These are phyloP conservation scores for Carex sylvatica DNA, from an alignment of 202 grass and related monocot species.

Conservation along the genomic window DNA sequence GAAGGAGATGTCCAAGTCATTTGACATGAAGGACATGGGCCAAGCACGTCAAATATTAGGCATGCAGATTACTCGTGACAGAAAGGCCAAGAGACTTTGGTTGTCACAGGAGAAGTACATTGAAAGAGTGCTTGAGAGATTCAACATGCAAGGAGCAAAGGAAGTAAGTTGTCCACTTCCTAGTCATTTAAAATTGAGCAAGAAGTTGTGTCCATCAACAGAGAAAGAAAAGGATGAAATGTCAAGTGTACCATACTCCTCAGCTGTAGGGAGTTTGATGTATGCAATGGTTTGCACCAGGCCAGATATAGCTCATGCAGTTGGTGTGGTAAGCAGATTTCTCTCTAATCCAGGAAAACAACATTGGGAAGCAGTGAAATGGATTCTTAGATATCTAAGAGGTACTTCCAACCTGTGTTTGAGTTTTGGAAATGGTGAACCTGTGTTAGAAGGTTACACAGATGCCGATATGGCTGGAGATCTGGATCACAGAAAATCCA, in stretches of 20 bases:
- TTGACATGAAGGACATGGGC: no score
- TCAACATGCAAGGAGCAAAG: no score
- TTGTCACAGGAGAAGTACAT: background rate
- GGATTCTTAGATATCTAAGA: background rate
- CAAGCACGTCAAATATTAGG: background rate
- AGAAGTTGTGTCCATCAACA: background rate
- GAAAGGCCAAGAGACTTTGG: background rate
- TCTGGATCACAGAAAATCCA: background rate
- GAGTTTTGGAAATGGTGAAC: slow-evolving; percentile 15
- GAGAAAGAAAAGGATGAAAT: background rate
- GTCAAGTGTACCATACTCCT: background rate
- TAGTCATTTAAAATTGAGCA: slow-evolving; percentile 15
- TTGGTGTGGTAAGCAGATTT: slow-evolving; percentile 14
- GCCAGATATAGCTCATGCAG: slow-evolving; percentile 6
- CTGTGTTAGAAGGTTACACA: background rate
- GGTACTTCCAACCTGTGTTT: slow-evolving; percentile 5
- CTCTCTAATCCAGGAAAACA: background rate
- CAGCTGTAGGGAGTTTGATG: background rate
- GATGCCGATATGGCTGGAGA: slow-evolving; percentile 7
- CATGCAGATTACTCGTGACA: background rate
- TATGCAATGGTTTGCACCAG: slow-evolving; percentile 22
- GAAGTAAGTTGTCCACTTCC: background rate
- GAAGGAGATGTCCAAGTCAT: no score
- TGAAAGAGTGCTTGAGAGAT: no score
- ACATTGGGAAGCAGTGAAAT: background rate